Evolutionary conservation across 495 filamentous ascomycete species (phyloP), one percentile per base, ranked within the genome.

Genomic region (Talaromyces proteolyticus): DNA sequence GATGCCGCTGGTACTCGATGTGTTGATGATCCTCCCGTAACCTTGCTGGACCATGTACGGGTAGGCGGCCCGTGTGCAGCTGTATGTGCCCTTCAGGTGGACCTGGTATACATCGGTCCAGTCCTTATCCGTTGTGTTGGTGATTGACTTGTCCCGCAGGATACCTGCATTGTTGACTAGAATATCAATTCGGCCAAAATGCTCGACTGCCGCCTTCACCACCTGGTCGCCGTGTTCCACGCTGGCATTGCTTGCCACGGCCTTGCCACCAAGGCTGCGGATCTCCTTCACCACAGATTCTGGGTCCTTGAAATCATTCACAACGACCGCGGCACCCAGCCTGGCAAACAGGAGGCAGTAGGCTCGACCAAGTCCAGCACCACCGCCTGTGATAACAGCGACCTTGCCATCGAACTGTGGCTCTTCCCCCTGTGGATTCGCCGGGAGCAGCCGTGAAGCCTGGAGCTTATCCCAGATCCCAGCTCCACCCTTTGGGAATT

Each of bases 151-250:
- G 76, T 98, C 93, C 51, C 93, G 86, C 46, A 98, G 80, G 61
- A 98, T 97, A 62, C 93, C 93, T 52, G 93, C 93, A 64, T 97
- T 98, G 79, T 98, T 98, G 68, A 97, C 80, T 53, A 98, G 83
- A 42, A 98, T 74, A 71, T 98, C 93, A 64, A 98, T 81, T 55
- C 91, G 86, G 55, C 93, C 93, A 59, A 90, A 98, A 53, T 75
- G 79, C 74, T 91, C 80, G 60, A 97, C 89, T 55, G 93, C 93
- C 17, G 93, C 96, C 50, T 96, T 86, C 73, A 98, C 95, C 66
- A 98, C 96, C 61, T 74, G 82, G 34, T 97, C 93, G n/a, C 93
- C 93, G 63, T 93, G 78, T 71, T 89, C 88, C 58, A 98, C 93
- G 67, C 85, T 91, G 82, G 96, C 86, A 75, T 97, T 97, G 78